Conservation (phyloP, 2,329 filamentous ascomycete genomes). For the Cercospora berteroae region DNA sequence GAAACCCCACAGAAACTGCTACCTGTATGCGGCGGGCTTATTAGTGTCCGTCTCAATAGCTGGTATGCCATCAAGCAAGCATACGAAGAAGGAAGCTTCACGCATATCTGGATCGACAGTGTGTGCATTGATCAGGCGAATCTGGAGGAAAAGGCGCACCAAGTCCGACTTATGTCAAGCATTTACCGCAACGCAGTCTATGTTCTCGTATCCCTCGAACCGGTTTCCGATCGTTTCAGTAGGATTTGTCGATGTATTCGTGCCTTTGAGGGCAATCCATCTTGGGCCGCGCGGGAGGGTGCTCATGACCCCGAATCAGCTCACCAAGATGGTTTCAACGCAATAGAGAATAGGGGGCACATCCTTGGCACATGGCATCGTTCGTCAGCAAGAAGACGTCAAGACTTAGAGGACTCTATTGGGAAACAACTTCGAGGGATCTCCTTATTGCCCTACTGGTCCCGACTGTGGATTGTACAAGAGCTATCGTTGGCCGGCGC, state of each 20-base stretch:
- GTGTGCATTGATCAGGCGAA: neutral
- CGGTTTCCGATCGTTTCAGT: neutral
- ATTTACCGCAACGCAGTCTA: neutral
- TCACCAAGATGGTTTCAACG: too few species aligned
- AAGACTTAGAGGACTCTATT: too few species aligned
- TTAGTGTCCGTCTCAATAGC: neutral
- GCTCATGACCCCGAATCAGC: too few species aligned
- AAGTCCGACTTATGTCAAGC: neutral
- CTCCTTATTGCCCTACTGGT: neutral
- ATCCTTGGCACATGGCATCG: too few species aligned
- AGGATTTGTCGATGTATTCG: neutral
- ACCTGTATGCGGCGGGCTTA: neutral
- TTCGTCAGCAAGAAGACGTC: neutral
- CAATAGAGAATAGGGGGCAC: too few species aligned
- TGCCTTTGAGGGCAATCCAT: neutral
- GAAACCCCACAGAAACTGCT: neutral
- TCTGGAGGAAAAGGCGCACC: neutral
- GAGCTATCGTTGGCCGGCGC: neutral
- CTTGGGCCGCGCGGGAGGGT: neutral
- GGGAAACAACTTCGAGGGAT: neutral
- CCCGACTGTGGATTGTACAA: neutral
- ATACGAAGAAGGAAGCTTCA: neutral
- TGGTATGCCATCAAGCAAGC: neutral
- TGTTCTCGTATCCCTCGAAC: neutral
- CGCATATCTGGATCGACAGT: neutral